phyloP scores from a whole-genome alignment of 306 rosid species.

The Leucaena leucocephala region DNA sequence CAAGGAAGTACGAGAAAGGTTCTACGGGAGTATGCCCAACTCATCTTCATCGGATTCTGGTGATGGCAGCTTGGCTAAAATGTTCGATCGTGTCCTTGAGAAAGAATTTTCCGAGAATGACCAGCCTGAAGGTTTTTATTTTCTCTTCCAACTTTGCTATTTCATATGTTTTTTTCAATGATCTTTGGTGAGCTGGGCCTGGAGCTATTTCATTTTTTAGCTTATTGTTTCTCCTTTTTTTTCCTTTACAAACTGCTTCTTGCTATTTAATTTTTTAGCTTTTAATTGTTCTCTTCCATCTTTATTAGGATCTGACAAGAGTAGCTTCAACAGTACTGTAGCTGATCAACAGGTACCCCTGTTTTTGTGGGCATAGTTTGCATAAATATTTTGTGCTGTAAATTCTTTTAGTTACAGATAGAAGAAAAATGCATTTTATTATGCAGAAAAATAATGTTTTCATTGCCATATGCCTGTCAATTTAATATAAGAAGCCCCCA shows the following conservation, averaged over 20 bases:
- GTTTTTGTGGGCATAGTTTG: background rate
- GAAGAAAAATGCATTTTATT: slow-evolving; percentile 10
- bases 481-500: background rate
- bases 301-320: slow-evolving; percentile 69
- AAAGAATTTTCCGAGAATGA: slow-evolving; percentile 97
- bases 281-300: slow-evolving; percentile 36
- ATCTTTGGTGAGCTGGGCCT: no score
- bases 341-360: slow-evolving; percentile 90
- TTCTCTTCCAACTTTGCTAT: background rate
- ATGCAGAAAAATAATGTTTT: slow-evolving; percentile 16
- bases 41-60: slow-evolving; percentile 66
- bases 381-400: background rate
- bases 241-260: background rate
- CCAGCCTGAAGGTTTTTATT: slow-evolving; percentile 75
- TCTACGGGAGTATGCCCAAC: slow-evolving; percentile 79
- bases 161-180: background rate
- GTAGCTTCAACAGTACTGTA: slow-evolving; percentile 93
- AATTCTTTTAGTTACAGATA: background rate
- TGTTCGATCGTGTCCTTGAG: slow-evolving; percentile 98
- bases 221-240: background rate
- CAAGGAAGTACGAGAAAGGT: slow-evolving; percentile 82
- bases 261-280: background rate
- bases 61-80: slow-evolving; percentile 81
- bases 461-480: slow-evolving; percentile 19
- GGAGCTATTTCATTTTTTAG: no score